These are phyloP conservation scores for Trichaptum fuscoviolaceum DNA, from an alignment of 768 basidiomycete genomes.

Conservation along the genomic window DNA sequence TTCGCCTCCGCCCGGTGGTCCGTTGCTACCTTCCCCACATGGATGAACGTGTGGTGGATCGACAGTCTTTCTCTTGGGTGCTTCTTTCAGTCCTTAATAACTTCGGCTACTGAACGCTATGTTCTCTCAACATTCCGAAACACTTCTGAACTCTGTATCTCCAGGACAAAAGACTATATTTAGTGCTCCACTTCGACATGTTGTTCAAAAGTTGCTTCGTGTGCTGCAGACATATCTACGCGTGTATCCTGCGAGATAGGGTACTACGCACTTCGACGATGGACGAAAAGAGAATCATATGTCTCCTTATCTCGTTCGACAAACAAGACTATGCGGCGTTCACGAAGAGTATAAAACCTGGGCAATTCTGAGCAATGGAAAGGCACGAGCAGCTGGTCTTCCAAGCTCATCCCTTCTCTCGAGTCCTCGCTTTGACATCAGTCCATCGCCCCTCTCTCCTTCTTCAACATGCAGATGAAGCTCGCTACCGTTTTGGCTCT, in stretches of 20 bases:
- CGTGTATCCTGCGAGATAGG: neutral
- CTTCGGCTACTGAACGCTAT: neutral
- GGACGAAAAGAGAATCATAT: neutral
- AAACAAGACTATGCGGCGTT: neutral
- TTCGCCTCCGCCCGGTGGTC: neutral
- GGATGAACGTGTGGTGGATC: neutral
- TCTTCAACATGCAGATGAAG: neutral
- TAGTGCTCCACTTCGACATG: neutral
- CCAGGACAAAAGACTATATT: neutral
- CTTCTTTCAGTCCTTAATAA: neutral
- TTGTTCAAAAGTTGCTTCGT: neutral
- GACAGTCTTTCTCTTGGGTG: neutral
- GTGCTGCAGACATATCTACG: neutral
- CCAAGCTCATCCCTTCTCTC: neutral
- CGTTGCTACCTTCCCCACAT: neutral
- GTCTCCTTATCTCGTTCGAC: neutral
- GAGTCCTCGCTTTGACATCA: neutral
- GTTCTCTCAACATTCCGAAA: neutral
- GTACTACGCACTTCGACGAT: neutral
- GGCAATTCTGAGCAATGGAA: neutral
- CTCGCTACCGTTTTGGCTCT: constrained; percentile 3
- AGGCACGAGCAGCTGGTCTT: neutral
- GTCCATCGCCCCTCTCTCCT: neutral
- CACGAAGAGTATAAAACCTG: neutral
- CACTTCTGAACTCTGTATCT: neutral